A percentile compares a stretch with the other conserved stretches of the same genome.
Evolutionary conservation across 306 rosid genomes (phyloP).

Genomic region (Benincasa hispida): DNA sequence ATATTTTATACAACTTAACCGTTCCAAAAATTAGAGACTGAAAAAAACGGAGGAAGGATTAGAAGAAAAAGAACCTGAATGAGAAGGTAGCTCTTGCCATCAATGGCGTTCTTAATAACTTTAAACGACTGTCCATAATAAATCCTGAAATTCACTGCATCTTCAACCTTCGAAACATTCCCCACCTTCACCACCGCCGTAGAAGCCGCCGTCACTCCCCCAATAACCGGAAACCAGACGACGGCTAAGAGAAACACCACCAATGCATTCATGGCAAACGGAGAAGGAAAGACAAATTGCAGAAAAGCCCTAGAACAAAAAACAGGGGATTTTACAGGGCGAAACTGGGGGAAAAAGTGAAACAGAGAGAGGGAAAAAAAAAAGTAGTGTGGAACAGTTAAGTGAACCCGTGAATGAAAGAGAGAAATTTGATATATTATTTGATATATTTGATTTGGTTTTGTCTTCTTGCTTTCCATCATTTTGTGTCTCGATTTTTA

Average conservation of each 20-base stretch:
- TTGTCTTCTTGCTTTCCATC: neutral
- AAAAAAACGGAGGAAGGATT: neutral
- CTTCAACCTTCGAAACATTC: constrained; percentile 67
- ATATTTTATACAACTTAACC: too few species aligned
- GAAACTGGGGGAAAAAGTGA: neutral
- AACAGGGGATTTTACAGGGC: neutral
- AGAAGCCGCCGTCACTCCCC: neutral
- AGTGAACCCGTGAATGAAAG: neutral
- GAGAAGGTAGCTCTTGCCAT: constrained; percentile 90
- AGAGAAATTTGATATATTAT: neutral
- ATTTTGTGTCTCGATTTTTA: neutral
- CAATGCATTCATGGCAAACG: neutral
- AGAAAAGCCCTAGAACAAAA: neutral
- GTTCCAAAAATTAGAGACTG: neutral
- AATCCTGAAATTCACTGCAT: constrained; percentile 59
- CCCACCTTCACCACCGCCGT: constrained; percentile 22
- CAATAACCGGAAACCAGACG: neutral
- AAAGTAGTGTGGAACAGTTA: neutral
- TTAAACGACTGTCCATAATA: constrained; percentile 88
- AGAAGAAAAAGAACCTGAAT: constrained; percentile 51
- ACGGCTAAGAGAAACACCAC: neutral
- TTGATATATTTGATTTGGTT: neutral
- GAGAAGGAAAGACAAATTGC: neutral
- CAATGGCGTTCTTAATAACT: constrained; percentile 75
- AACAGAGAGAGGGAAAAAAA: neutral